A percentile compares a stretch with the other conserved stretches of the same genome.
These are phyloP conservation scores for Mucor indicus DNA, from an alignment of 371 early-diverging fungal species.

Conservation along the genomic window DNA sequence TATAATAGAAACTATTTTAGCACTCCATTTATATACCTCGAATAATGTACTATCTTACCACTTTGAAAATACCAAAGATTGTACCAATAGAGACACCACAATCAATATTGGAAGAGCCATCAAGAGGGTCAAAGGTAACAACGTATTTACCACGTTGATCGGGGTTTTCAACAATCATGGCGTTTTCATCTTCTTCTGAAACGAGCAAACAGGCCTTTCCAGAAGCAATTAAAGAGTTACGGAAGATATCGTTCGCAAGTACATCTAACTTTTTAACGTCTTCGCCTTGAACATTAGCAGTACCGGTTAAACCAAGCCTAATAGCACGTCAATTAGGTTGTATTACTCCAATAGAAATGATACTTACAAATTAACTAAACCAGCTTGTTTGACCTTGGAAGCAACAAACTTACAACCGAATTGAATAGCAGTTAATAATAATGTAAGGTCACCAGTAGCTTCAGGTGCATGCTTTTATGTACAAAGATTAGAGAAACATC, in stretches of 20 bases:
- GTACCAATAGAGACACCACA: constrained; percentile 98
- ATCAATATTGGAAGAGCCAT: constrained; percentile 97
- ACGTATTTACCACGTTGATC: constrained; percentile 85
- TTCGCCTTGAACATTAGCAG: constrained; percentile 92
- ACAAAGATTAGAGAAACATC: neutral
- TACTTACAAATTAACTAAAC: constrained; percentile 91
- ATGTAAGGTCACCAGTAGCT: constrained; percentile 93
- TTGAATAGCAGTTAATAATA: constrained; percentile 88
- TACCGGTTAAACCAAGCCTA: constrained; percentile 85
- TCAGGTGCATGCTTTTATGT: constrained; percentile 59
- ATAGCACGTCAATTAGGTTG: neutral
- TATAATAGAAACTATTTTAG: neutral
- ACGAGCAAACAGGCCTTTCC: constrained; percentile 92
- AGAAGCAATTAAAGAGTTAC: constrained; percentile 88
- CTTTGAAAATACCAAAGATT: constrained; percentile 95
- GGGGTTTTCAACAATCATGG: constrained; percentile 78
- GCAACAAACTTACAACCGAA: constrained; percentile 97
- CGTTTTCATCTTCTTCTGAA: constrained; percentile 95
- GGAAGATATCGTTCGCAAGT: constrained; percentile 96
- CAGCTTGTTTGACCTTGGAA: constrained; percentile 94
- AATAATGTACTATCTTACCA: constrained; percentile 52
- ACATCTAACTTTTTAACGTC: constrained; percentile 96
- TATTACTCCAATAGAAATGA: too few species aligned
- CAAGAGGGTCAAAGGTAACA: constrained; percentile 97
- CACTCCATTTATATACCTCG: neutral